A percentile compares a stretch with the other conserved stretches of the same genome.
Evolutionary conservation across 2,329 filamentous ascomycete species (phyloP).

Genomic region (Sporothrix brasiliensis): DNA sequence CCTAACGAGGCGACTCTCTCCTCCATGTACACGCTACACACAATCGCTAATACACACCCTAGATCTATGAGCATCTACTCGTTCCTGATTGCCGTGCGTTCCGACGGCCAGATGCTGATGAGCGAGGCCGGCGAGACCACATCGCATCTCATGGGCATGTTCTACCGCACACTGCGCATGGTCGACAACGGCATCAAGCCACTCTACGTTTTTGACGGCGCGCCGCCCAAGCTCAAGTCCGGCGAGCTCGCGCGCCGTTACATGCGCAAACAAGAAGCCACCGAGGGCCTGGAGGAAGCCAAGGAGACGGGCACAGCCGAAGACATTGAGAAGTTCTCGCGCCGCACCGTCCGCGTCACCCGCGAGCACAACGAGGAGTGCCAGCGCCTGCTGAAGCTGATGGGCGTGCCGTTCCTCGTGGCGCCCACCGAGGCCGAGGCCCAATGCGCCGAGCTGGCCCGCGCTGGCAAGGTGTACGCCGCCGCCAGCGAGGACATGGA

Average conservation of each 20-base stretch:
- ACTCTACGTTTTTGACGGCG: constrained; percentile 95
- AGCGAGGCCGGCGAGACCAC: constrained; percentile 95
- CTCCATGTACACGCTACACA: background rate
- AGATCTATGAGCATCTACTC: constrained; percentile 99
- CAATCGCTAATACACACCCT: constrained; percentile 51
- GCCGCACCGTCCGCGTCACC: constrained; percentile 91
- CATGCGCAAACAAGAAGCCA: constrained; percentile 90
- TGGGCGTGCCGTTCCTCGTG: constrained; percentile 94
- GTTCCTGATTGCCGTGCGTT: constrained; percentile 96
- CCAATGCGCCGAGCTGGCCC: constrained; percentile 87
- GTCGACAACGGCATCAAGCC: constrained; percentile 99
- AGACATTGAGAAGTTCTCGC: constrained; percentile 97
- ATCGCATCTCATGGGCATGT: constrained; percentile 98
- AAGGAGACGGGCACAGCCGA: constrained; percentile 96
- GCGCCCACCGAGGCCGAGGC: constrained; percentile 97
- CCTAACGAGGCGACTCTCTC: too few relatives aligned
- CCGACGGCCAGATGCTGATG: constrained; percentile 93
- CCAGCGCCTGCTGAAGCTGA: constrained; percentile 84
- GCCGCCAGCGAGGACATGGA: constrained; percentile 99
- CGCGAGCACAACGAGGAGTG: constrained; percentile 95
- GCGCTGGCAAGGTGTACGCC: constrained; percentile 92
- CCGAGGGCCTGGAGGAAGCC: constrained; percentile 87
- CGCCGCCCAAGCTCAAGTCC: constrained; percentile 95
- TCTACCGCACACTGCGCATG: constrained; percentile 97
- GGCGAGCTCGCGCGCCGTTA: constrained; percentile 96